These are phyloP conservation scores for Rubus idaeus DNA, from an alignment of 306 rosid genomes.

Conservation along the genomic window DNA sequence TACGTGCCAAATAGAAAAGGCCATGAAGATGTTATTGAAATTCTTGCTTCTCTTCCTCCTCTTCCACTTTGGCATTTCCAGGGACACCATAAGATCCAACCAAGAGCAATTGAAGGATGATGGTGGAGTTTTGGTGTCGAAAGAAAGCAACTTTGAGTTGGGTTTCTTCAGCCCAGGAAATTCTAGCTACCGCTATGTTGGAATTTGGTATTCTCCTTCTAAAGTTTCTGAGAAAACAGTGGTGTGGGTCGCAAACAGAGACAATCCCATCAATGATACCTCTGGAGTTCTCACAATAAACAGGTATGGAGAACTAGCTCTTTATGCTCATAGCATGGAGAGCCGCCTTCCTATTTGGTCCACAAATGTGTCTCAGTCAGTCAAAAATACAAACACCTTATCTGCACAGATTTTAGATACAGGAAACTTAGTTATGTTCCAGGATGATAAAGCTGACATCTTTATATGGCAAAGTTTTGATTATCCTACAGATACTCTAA, in stretches of 20 bases:
- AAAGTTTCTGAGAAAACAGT: conserved; percentile 9
- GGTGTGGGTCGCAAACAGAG: conserved; percentile 41
- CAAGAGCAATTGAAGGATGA: conserved; percentile 30
- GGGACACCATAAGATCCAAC: no score
- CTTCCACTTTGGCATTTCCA: no score
- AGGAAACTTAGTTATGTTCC: conserved; percentile 20
- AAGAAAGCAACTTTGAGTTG: conserved; percentile 36
- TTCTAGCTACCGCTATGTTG: conserved; percentile 18
- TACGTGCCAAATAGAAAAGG: no score
- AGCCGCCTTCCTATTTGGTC: conserved; percentile 8
- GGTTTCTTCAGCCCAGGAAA: conserved; percentile 42
- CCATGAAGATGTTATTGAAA: no score
- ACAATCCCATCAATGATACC: conserved; percentile 28
- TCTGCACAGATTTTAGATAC: conserved; percentile 20
- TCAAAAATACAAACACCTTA: not conserved
- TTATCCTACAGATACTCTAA: conserved; percentile 27
- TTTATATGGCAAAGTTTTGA: conserved; percentile 46
- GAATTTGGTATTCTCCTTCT: conserved; percentile 37
- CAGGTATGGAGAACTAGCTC: conserved; percentile 6
- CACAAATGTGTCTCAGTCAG: not conserved
- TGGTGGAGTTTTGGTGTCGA: conserved; percentile 41
- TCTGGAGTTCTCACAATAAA: conserved; percentile 13
- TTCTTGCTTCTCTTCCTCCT: no score
- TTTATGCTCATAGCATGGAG: not conserved
- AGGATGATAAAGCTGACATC: not conserved